phyloP scores from a whole-genome alignment of 306 rosid genomes.

The Citrullus mucosospermus region DNA sequence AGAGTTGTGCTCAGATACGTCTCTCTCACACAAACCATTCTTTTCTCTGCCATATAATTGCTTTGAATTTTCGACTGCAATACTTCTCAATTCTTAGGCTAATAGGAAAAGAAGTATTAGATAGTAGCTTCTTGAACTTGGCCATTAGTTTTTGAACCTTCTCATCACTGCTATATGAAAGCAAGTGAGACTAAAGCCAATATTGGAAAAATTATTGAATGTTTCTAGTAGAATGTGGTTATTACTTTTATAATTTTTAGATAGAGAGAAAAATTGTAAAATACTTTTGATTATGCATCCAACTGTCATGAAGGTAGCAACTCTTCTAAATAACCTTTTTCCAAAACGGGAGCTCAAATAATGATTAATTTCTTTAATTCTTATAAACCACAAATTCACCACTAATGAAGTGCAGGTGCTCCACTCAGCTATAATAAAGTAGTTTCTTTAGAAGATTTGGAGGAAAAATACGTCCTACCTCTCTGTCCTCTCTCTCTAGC shows the following conservation, averaged over 20 bases:
- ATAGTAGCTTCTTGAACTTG: background rate
- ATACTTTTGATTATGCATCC: background rate
- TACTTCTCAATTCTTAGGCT: background rate
- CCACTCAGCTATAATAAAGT: slow-evolving; percentile 5
- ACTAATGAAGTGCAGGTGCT: slow-evolving; percentile 12
- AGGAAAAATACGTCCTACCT: background rate
- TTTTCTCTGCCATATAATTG: background rate
- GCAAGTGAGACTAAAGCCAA: background rate
- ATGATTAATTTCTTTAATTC: slow-evolving; percentile 5
- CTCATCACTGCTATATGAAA: background rate
- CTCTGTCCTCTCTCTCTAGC: slow-evolving; percentile 1
- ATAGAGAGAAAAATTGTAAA: background rate
- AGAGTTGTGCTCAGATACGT: slow-evolving; percentile 2
- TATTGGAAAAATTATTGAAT: background rate
- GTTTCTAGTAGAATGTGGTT: background rate
- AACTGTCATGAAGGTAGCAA: background rate
- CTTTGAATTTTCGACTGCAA: background rate
- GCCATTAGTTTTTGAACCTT: background rate
- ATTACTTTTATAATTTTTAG: background rate
- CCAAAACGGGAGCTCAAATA: slow-evolving; percentile 4
- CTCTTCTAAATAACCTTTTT: background rate
- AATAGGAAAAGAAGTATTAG: background rate
- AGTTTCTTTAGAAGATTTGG: slow-evolving; percentile 6
- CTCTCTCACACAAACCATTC: slow-evolving; percentile 7
- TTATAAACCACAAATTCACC: slow-evolving; percentile 2